phyloP scores from a whole-genome alignment of 2,329 filamentous ascomycete genomes.

The Phialophora tarda region DNA sequence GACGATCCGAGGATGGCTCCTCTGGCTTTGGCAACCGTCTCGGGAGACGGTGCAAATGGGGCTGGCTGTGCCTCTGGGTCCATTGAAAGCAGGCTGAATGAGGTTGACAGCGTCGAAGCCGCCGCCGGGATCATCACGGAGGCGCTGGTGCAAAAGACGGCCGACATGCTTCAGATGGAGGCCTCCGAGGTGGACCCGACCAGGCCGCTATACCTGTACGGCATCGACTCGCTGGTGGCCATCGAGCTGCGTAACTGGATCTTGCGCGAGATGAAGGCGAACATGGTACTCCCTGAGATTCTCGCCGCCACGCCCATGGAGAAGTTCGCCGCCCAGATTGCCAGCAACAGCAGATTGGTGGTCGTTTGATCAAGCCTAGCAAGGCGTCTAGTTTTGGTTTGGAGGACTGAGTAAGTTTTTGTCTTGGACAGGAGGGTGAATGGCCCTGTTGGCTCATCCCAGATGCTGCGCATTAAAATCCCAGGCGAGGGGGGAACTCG shows the following conservation, averaged over 20 bases:
- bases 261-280: background rate
- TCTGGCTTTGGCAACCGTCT: background rate
- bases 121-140: background rate
- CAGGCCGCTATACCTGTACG: background rate
- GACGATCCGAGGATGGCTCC: background rate
- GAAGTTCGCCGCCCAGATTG: background rate
- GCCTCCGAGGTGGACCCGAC: background rate
- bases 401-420: no score
- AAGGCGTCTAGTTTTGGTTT: background rate
- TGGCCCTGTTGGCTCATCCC: no score
- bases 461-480: no score
- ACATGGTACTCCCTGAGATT: background rate
- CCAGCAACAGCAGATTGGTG: background rate
- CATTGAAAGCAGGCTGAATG: background rate
- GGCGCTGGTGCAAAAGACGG: background rate
- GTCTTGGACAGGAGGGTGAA: no score
- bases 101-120: background rate
- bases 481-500: no score
- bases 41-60: background rate
- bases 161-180: background rate
- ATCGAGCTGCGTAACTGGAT: background rate
- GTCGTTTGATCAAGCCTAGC: background rate
- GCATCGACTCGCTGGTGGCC: conserved; percentile 1
- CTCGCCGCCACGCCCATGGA: background rate
- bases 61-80: background rate